A percentile compares a stretch with the other conserved stretches of the same genome.
Conservation (phyloP, 495 filamentous ascomycete species). For the Penicillium fimorum region DNA sequence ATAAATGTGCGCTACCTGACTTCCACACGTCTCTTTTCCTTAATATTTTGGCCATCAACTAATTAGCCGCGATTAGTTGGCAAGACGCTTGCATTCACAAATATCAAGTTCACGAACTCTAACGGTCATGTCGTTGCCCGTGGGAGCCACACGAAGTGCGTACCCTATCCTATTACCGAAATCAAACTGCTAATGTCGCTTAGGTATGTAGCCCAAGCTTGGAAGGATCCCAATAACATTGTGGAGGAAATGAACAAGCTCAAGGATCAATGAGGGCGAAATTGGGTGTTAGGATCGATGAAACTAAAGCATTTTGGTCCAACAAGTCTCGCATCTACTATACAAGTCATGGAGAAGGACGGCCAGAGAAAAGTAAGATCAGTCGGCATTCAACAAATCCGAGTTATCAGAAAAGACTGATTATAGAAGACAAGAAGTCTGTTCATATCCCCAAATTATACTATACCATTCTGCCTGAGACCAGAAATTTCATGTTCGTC, state of each 20-base stretch:
- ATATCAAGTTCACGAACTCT: slow-evolving; percentile 72
- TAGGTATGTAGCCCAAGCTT: slow-evolving; percentile 58
- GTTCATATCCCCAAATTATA: neutral
- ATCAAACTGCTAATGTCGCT: slow-evolving; percentile 8
- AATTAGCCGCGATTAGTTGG: slow-evolving; percentile 59
- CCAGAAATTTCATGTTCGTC: neutral
- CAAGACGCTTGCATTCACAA: slow-evolving; percentile 88
- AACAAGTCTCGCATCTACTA: neutral
- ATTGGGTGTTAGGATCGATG: neutral
- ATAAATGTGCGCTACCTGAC: slow-evolving; percentile 64
- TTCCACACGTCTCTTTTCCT: neutral
- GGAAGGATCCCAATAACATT: slow-evolving; percentile 60
- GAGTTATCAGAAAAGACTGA: neutral
- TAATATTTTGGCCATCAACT: neutral
- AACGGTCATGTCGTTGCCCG: slow-evolving; percentile 77
- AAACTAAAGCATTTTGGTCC: neutral
- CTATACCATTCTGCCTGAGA: neutral
- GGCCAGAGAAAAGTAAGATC: neutral
- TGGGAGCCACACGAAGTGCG: slow-evolving; percentile 95
- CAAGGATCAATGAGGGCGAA: slow-evolving; percentile 1
- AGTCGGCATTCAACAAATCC: neutral
- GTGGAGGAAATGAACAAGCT: slow-evolving; percentile 47
- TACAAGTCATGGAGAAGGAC: neutral
- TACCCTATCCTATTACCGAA: slow-evolving; percentile 2
- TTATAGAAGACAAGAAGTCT: neutral